Percentiles rank a stretch among this genome's conserved stretches.
phyloP scores from a whole-genome alignment of 2,329 filamentous ascomycete species.

The Aspergillus flavus region DNA sequence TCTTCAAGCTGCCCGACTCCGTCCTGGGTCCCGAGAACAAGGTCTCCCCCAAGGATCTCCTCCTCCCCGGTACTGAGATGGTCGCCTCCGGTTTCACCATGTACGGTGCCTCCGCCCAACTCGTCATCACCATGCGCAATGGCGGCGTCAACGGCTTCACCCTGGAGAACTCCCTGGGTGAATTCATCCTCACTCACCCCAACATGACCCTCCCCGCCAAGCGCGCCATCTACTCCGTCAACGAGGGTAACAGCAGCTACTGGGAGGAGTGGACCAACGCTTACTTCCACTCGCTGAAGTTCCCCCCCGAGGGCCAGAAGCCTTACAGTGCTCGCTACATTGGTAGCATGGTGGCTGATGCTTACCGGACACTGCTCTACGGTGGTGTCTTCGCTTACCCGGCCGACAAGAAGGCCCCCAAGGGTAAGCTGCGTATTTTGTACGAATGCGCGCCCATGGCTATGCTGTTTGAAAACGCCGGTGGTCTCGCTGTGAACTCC shows the following conservation, averaged over 20 bases:
- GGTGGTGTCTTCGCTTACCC: constrained; percentile 98
- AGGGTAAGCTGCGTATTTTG: constrained; percentile 94
- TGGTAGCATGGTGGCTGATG: constrained; percentile 96
- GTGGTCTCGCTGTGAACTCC: constrained; percentile 88
- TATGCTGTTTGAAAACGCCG: constrained; percentile 97
- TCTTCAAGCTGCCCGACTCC: constrained; percentile 84
- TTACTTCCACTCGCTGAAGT: constrained; percentile 90
- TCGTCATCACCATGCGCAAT: constrained; percentile 95
- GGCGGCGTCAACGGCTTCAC: constrained; percentile 96
- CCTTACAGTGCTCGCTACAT: constrained; percentile 96
- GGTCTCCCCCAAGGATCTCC: constrained; percentile 69
- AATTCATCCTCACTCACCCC: constrained; percentile 98
- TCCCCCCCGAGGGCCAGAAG: constrained; percentile 70
- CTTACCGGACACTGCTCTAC: constrained; percentile 92
- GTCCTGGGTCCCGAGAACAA: constrained; percentile 54
- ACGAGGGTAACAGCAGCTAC: constrained; percentile 97
- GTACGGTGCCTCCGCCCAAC: constrained; percentile 95
- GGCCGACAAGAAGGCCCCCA: constrained; percentile 95
- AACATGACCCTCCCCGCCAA: constrained; percentile 83
- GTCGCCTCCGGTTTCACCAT: constrained; percentile 98
- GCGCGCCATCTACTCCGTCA: constrained; percentile 92
- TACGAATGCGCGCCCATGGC: constrained; percentile 99
- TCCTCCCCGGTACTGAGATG: constrained; percentile 87
- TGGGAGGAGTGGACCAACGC: constrained; percentile 86
- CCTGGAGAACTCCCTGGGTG: constrained; percentile 91